A percentile compares a stretch with the other conserved stretches of the same genome.
Evolutionary conservation across 306 rosid genomes (phyloP).

Genomic region (Cucumis melo): DNA sequence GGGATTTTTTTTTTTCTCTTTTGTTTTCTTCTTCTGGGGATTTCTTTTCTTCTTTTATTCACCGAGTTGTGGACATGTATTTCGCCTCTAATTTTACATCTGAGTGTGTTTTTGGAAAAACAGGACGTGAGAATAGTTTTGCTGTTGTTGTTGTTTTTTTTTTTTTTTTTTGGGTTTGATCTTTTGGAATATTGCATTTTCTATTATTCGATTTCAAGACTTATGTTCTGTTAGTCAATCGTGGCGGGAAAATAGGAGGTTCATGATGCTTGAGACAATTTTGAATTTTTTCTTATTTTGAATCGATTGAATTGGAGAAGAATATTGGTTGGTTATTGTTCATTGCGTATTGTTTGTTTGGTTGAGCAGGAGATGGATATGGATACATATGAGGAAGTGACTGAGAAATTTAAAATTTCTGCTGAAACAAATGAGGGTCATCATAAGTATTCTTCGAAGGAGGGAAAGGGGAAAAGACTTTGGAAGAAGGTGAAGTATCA

Average conservation of each 20-base stretch:
- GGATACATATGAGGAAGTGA: constrained; percentile 6
- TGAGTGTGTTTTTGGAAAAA: neutral
- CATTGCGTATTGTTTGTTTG: neutral
- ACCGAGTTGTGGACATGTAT: neutral
- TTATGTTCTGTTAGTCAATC: neutral
- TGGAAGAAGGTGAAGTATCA: constrained; percentile 95
- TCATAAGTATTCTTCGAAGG: constrained; percentile 11
- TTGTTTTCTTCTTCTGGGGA: constrained; percentile 1
- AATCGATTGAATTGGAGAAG: neutral
- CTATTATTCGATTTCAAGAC: neutral
- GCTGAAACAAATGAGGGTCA: constrained; percentile 25
- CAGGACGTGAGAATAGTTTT: neutral
- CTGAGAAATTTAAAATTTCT: constrained; percentile 10
- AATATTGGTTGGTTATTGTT: neutral
- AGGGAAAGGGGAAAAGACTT: constrained; percentile 53
- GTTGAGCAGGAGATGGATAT: constrained; percentile 21
- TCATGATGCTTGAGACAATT: neutral
- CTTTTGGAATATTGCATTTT: neutral
- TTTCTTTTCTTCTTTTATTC: neutral
- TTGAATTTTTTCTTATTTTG: neutral
- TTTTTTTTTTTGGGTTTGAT: no score
- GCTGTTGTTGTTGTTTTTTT: neutral
- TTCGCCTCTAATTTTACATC: neutral
- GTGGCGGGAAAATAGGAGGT: neutral
- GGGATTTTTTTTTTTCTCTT: neutral